Conservation (phyloP, 2,329 filamentous ascomycete species). For the Aspergillus tamarii region DNA sequence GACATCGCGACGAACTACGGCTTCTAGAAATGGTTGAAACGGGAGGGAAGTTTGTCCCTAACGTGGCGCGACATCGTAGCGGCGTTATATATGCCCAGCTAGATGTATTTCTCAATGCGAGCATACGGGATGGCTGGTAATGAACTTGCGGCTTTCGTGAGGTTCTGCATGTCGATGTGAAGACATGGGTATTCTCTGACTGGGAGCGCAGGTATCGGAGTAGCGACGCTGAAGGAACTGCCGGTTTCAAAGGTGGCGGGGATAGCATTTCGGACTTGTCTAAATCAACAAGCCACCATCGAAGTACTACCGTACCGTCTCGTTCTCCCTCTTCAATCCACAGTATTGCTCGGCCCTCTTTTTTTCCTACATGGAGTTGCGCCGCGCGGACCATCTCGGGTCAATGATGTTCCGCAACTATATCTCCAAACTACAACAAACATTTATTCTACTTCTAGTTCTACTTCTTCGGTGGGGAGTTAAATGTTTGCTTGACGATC, state of each 20-base stretch:
- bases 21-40: conserved; percentile 18
- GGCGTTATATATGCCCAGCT: conserved; percentile 26
- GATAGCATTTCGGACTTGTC: conserved; percentile 41
- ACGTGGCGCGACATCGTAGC: conserved; percentile 25
- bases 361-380: conserved; percentile 13
- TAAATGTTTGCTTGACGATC: not conserved
- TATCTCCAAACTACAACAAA: not conserved
- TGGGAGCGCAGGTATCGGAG: conserved; percentile 75
- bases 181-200: conserved; percentile 62
- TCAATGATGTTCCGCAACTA: conserved; percentile 16
- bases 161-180: conserved; percentile 39
- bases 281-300: conserved; percentile 10
- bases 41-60: conserved; percentile 37
- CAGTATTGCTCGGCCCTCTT: conserved; percentile 5
- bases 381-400: conserved; percentile 10
- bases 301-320: conserved; percentile 7
- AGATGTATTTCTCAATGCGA: conserved; percentile 24
- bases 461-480: not conserved
- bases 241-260: conserved; percentile 37
- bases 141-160: conserved; percentile 18
- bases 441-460: not conserved
- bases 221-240: conserved; percentile 59
- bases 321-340: not conserved
- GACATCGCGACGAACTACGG: conserved; percentile 18
- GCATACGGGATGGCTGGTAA: conserved; percentile 18